Base-by-base conservation (phyloP, 805 yeast species). In the Ogataea parapolymorpha region DNA sequence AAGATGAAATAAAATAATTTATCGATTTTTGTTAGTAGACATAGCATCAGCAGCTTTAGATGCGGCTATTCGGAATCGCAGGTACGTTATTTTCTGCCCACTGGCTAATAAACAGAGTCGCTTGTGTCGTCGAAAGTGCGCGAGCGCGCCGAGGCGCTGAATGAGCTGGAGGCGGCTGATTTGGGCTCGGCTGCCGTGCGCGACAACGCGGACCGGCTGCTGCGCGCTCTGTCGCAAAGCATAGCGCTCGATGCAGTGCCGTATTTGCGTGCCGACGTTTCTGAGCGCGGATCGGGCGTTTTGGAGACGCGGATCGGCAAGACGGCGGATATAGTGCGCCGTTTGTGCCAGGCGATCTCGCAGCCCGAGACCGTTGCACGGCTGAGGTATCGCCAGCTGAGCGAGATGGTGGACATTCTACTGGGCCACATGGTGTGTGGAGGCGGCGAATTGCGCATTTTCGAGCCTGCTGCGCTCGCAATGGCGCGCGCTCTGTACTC, bases 111-210 rank as follows among this genome's bases (percentile, higher is more conserved):
- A 2, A 2, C 32, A 51, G 62, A 32, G 6, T 50, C 54, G 10
- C 61, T 80, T 28, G 63, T 62, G 17, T 80, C 86, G 1, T 45
- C 70, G 3, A 80, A 74, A 51, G 62, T 77, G 24, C 73, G 71
- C 46, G 85, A 79, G 11, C 62, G 86, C 27, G 75, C 66, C 46
- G 77, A 72, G 35, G 83, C 75, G 0, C 51, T 81, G 7, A 56
- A 57, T 15, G 63, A 56, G 20, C 49, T 77, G 20, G 68, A 68
- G 9, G 62, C 61, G 14, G 43, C 59, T 22, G 50, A 55, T 16
- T 45, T 56, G 7, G 40, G 26, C 15, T 59, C 57, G 9, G 30
- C 12, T 2, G 31, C 16, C 17, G n/a, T 31, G 7, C 17, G n/a
- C 6, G 35, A 20, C 18, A n/a, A 37, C 18, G 30, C 30, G 10